These are phyloP conservation scores for Ogataea nonfermentans DNA, from an alignment of 805 yeast species.

Conservation along the genomic window DNA sequence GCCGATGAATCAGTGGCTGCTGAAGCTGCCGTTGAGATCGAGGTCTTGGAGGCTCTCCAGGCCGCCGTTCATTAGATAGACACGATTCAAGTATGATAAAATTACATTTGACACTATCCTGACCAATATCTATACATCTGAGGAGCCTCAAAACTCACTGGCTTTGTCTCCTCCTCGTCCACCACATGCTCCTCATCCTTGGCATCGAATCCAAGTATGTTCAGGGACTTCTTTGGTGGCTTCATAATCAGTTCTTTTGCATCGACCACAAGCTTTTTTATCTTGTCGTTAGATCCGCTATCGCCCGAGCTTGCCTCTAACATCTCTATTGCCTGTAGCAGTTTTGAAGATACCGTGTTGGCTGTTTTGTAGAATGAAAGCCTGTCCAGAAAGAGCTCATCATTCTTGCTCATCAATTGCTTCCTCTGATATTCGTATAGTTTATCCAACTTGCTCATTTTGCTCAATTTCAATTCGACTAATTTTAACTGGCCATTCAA, in stretches of 20 bases:
- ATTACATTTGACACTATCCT: slow-evolving; percentile 33
- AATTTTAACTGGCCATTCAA: slow-evolving; percentile 62
- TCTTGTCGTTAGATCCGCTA: slow-evolving; percentile 13
- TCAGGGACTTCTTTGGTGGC: slow-evolving; percentile 34
- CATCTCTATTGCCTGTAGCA: slow-evolving; percentile 37
- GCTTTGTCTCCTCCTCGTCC: slow-evolving; percentile 43
- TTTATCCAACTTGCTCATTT: slow-evolving; percentile 60
- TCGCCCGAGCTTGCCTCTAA: slow-evolving; percentile 15
- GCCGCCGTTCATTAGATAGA: slow-evolving; percentile 46
- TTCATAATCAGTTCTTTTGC: slow-evolving; percentile 29
- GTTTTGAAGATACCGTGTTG: slow-evolving; percentile 45
- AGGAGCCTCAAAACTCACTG: slow-evolving; percentile 60
- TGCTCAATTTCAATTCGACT: slow-evolving; percentile 59
- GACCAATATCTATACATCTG: slow-evolving; percentile 67
- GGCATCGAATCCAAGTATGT: slow-evolving; percentile 29
- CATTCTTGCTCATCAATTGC: slow-evolving; percentile 58
- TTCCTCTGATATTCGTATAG: slow-evolving; percentile 65
- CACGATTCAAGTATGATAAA: slow-evolving; percentile 12
- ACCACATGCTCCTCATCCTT: slow-evolving; percentile 22
- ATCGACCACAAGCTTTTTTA: slow-evolving; percentile 27
- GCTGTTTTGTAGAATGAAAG: slow-evolving; percentile 64
- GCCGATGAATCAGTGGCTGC: slow-evolving; percentile 88
- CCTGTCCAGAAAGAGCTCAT: slow-evolving; percentile 63
- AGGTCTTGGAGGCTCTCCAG: slow-evolving; percentile 92
- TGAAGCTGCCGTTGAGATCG: slow-evolving; percentile 92